Conservation (phyloP, 306 rosid species). For the Castanea mollissima region DNA sequence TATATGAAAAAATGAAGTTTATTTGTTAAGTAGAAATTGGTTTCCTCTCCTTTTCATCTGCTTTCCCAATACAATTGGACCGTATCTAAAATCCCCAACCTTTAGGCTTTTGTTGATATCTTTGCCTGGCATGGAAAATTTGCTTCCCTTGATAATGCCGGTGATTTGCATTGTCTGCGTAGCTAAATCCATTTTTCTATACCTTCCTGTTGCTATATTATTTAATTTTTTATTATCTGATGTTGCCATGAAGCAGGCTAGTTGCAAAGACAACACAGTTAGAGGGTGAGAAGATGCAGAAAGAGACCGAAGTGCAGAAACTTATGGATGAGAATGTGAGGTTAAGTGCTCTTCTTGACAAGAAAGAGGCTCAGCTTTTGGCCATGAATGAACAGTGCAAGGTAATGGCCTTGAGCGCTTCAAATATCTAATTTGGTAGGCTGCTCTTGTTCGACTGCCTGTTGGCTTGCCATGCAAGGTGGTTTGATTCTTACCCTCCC, state of each 20-base stretch:
- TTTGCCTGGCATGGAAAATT: neutral
- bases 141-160: neutral
- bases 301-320: constrained; percentile 93
- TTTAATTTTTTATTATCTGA: constrained; percentile 3
- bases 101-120: neutral
- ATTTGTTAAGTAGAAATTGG: neutral
- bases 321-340: constrained; percentile 93
- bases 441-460: neutral
- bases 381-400: constrained; percentile 98
- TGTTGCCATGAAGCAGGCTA: constrained; percentile 55
- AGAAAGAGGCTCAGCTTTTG: constrained; percentile 96
- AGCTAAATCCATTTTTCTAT: neutral
- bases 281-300: constrained; percentile 96
- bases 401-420: constrained; percentile 95
- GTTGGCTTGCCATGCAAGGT: constrained; percentile 14
- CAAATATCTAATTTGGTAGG: constrained; percentile 46
- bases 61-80: neutral
- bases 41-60: neutral
- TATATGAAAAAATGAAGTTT: neutral
- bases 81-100: neutral
- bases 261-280: constrained; percentile 86
- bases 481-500: constrained; percentile 18
- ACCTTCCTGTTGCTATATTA: neutral
- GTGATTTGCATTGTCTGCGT: neutral
- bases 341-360: constrained; percentile 92